A percentile compares a stretch with the other conserved stretches of the same genome.
Evolutionary conservation across 805 yeast genomes (phyloP).

Genomic region (Cyberlindnera amylophila): DNA sequence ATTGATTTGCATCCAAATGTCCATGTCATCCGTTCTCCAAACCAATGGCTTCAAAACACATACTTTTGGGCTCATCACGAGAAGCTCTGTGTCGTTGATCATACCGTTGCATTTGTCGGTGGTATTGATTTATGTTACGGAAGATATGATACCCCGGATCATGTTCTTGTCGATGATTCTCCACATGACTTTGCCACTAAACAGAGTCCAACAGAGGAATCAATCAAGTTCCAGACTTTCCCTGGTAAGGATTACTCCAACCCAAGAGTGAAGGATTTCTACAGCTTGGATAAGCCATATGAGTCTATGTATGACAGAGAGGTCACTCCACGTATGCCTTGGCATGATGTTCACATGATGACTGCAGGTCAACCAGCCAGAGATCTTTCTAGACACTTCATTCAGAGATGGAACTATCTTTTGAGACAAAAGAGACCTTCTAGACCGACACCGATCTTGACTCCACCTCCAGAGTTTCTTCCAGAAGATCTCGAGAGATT

Average conservation of each 20-base stretch:
- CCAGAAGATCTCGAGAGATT: conserved; percentile 59
- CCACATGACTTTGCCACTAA: conserved; percentile 32
- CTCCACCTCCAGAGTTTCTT: conserved; percentile 89
- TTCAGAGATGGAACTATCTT: conserved; percentile 95
- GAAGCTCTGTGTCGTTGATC: conserved; percentile 81
- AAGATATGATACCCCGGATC: conserved; percentile 95
- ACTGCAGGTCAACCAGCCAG: conserved; percentile 92
- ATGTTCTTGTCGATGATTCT: conserved; percentile 77
- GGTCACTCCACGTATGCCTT: conserved; percentile 90
- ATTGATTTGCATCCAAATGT: conserved; percentile 81
- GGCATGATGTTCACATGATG: conserved; percentile 99
- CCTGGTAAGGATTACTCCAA: conserved; percentile 98
- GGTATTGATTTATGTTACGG: conserved; percentile 97
- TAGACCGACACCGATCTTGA: conserved; percentile 82
- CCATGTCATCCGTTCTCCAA: conserved; percentile 90
- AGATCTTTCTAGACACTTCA: conserved; percentile 89
- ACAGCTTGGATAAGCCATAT: conserved; percentile 75
- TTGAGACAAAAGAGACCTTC: conserved; percentile 93
- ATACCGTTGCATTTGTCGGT: conserved; percentile 85
- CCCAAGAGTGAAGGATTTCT: conserved; percentile 88
- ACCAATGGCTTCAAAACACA: conserved; percentile 88
- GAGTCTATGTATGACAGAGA: conserved; percentile 88
- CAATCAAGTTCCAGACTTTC: conserved; percentile 54
- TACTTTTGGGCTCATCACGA: conserved; percentile 99
- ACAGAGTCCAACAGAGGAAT: conserved; percentile 35